Evolutionary conservation across 441 rosid species (phyloP), one percentile per base, ranked within the genome.

Genomic region (Biscutella auriculata): DNA sequence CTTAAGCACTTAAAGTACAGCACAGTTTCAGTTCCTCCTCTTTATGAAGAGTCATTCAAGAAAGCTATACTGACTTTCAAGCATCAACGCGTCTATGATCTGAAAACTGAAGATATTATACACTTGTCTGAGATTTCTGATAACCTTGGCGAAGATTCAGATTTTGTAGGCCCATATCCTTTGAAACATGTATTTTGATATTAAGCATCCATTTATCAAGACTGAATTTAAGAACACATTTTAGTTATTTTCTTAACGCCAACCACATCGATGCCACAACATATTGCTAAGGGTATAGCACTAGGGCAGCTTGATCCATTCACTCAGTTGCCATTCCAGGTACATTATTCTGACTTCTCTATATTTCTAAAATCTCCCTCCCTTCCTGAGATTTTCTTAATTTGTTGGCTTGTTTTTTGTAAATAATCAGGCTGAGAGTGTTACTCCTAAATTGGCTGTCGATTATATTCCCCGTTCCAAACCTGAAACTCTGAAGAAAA

Each of bases 101-200:
- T 84, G 6, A 68, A 49, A 27, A 29, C 56, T 19, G 84, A 85
- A 82, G 75, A 77, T 61, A 55, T 71, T 29, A 74, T 82, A 21
- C 85, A 82, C 79, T 72, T 93, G 71, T 75, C 76, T 51, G 67
- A 65, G 40, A 51, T 77, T 70, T 55, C 82, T 46, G 78, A 77
- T 37, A 53, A 75, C 41, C 28, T 72, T 69, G 79, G 74, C 43
- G 77, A 71, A 55, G 79, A 79, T 66, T 73, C 81, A 73, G 79
- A 89, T 17, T 93, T 83, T 62, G 62, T 89, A 58, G 99, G 99
- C 79, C 97, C 97, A 93, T 93, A 93, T 93, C 97, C 97, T 93
- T 68, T 79, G 62, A 55, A 6, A 21, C 57, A 49, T 42, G 53
- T 47, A 48, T 55, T 40, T 43, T 30, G 15, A 40, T 71, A 13